Evolutionary conservation across 1,139 yeast genomes (phyloP), one percentile per base, ranked within the genome.

Genomic region (Yamadazyma siamensis): DNA sequence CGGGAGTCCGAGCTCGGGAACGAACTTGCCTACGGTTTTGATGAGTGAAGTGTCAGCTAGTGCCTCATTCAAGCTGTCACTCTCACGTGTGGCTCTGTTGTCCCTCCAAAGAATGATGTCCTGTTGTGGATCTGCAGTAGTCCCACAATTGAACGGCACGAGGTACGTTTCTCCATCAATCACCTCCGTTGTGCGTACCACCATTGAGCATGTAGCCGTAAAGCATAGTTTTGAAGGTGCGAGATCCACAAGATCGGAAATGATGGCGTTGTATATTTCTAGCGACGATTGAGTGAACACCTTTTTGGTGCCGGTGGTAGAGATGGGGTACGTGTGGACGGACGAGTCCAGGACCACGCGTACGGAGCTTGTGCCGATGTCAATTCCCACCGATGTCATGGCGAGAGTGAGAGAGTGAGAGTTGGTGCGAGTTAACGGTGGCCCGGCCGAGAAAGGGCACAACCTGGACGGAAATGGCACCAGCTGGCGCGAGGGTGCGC

Each of bases 21-120:
- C 59, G 23, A 74, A 61, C 0, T 53, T 47, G 1, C 77, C 78
- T 4, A 80, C 77, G 12, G 71, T 46, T 18, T 40, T 44, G 7
- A 44, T 38, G 29, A 56, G 38, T 0, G 46, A 32, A 1, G 25
- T 26, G 3, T 35, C 34, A 2, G 46, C 43, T 20, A 56, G 38
- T 2, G 10, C 29, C 5, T 35, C 15, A 33, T 68, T 68, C 11
- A 74, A 45, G n/a, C 41, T 32, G 3, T 33, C 25, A 2, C 69
- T 48, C 40, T 72, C 68, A 3, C 41, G 30, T 1, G 32, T 38
- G 5, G 77, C 55, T 29, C 73, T 49, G n/a, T 60, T 56, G 42
- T 77, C 82, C 82, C 76, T 77, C 82, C 83, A 77, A 32, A 77
- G 57, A 5, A 77, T 56, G 2, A 76, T 59, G 43, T 75, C 75